Base-by-base conservation (phyloP, 2,329 filamentous ascomycete species). In the Neonectria sp. region DNA sequence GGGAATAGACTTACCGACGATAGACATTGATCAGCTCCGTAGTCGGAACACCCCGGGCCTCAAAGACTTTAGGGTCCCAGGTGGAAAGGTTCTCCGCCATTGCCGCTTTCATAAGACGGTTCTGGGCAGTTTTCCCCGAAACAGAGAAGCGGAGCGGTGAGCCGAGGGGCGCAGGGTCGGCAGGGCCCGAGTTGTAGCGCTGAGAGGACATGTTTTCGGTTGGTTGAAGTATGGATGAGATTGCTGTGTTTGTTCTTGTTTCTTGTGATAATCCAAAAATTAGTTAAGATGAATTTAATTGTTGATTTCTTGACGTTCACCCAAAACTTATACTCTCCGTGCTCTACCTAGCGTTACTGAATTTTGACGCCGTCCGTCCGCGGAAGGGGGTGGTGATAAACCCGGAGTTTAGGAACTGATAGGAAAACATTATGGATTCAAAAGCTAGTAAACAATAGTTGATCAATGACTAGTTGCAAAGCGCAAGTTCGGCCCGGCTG, bases 101-200 rank as follows among this genome's bases (percentile, higher is more conserved):
- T 1, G 70, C 70, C 3, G 69, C 70, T 62, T 71, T 71, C 40
- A 71, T 64, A 37, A 72, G 68, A 12, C 57, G 63, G 15, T 72
- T 72, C 12, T 64, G 60, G 2, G 59, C 70, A 5, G 63, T 67
- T 51, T 55, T 57, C 13, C 65, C 70, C 5, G 70, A 53, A 2
- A 72, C 70, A 4, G 60, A 37, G 53, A 68, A 71, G 7, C 60
- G 64, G 9, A 71, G 57, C 21, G 70, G 70, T 17, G 45, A 48
- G 13, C 12, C 24, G 45, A 27, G 12, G 13, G 6, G 45, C 13
- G 21, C 4, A 15, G 13, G 45, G 24, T 46, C 24, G 11, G 45
- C 24, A 27, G 45, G 45, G 17, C 24, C 24, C 1, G 21, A 27
- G 6, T 25, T 27, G 12, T 27, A 13, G 6, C 21, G 45, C 12